Base-by-base conservation (phyloP, 2,329 filamentous ascomycete genomes). In the Calonectria leucothoes region DNA sequence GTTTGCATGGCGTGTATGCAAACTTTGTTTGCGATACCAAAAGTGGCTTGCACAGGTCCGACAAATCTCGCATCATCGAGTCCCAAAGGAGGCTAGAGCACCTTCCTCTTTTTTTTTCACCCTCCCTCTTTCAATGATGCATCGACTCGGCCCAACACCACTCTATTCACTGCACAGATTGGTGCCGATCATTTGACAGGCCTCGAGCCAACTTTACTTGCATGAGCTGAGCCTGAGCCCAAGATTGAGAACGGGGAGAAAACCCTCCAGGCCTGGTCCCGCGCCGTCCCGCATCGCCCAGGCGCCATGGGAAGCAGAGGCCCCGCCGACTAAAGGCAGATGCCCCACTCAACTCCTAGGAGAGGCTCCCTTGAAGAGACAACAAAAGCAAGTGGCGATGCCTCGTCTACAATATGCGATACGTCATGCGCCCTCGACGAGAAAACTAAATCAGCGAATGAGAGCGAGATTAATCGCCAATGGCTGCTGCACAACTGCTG, bases 321-420 rank as follows among this genome's bases (percentile, higher is more conserved):
- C 42, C 65, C 66, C 66, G 66, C 72, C 51, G 42, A 14, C 68
- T 64, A 71, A 49, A n/a, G 42, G 59, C 69, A 49, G 52, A 45
- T 52, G 39, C 59, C 69, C 70, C 70, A 68, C 66, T 66, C 20
- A 23, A 45, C 65, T 52, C 33, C 12, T 17, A n/a, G 52, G 51
- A 66, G 25, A 31, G 49, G 55, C 55, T 69, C 29, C 35, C 45
- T 49, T 74, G 71, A 78, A 76, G 75, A 79, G 76, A 76, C 71
- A 79, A 73, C 67, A 77, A 75, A 77, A 76, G 74, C 71, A 79
- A 78, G 64, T 51, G 29, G 25, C 63, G 66, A 65, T 63, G 59
- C 69, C 48, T 31, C 51, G 8, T 23, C 48, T 31, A 17, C 17
- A 57, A 52, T 61, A 25, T 57, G 59, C n/a, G n/a, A 23, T n/a